phyloP scores from a whole-genome alignment of 2,329 filamentous ascomycete genomes.

The Alternaria sp. region DNA sequence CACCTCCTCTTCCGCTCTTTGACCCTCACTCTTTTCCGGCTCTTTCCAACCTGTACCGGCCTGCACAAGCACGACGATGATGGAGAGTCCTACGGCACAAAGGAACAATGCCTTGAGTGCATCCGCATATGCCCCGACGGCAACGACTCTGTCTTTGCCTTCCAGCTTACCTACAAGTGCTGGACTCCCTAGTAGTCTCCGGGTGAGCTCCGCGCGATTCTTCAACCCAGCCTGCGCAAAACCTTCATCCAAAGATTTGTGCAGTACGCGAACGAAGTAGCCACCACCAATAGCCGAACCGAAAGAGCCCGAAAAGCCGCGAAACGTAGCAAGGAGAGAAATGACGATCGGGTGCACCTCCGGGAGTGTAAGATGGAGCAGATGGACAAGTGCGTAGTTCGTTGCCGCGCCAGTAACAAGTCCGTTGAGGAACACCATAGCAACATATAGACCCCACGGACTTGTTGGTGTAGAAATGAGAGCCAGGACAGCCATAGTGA shows the following conservation, averaged over 20 bases:
- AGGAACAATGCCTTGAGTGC: conserved; percentile 62
- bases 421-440: conserved; percentile 72
- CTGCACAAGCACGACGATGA: conserved; percentile 60
- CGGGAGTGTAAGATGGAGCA: conserved; percentile 72
- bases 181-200: conserved; percentile 65
- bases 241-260: conserved; percentile 60
- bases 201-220: conserved; percentile 54
- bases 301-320: conserved; percentile 81
- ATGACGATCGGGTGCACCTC: conserved; percentile 77
- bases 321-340: conserved; percentile 77
- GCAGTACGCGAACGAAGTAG: conserved; percentile 70
- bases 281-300: conserved; percentile 81
- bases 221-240: conserved; percentile 58
- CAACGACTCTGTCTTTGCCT: conserved; percentile 59
- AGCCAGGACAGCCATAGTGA: conserved; percentile 65
- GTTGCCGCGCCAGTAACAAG: conserved; percentile 73
- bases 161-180: conserved; percentile 58
- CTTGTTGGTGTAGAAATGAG: conserved; percentile 61
- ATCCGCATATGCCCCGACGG: conserved; percentile 61
- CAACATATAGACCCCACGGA: conserved; percentile 61
- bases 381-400: conserved; percentile 82
- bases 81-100: conserved; percentile 57
- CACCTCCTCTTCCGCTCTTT: conserved; percentile 24
- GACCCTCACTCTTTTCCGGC: conserved; percentile 30
- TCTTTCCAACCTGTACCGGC: conserved; percentile 64